phyloP scores from a whole-genome alignment of 345 rosid species.

The Combretum micranthum region DNA sequence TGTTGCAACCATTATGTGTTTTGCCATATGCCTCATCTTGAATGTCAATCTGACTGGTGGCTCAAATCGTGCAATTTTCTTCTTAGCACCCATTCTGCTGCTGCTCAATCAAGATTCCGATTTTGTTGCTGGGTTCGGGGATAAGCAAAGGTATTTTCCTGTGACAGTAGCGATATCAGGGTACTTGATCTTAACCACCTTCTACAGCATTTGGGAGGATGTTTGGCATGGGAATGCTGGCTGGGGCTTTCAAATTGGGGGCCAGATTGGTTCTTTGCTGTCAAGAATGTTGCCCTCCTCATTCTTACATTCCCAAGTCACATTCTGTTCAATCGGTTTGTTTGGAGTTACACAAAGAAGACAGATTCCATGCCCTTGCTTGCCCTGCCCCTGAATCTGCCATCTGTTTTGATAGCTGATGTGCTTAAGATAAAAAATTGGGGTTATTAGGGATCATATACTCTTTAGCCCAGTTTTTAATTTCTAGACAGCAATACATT shows the following conservation, averaged over 20 bases:
- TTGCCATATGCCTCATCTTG: slow-evolving; percentile 88
- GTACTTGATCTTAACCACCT: slow-evolving; percentile 61
- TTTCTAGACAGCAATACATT: slow-evolving; percentile 91
- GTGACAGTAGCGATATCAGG: slow-evolving; percentile 66
- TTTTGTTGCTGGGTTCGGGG: slow-evolving; percentile 93
- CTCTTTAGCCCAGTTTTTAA: slow-evolving; percentile 64
- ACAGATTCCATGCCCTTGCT: slow-evolving; percentile 59
- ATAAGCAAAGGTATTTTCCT: slow-evolving; percentile 98
- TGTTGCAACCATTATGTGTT: slow-evolving; percentile 90
- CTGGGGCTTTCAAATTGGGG: slow-evolving; percentile 89
- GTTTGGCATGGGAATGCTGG: slow-evolving; percentile 85
- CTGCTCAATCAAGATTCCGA: slow-evolving; percentile 99
- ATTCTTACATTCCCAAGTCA: slow-evolving; percentile 90
- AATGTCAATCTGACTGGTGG: slow-evolving; percentile 80
- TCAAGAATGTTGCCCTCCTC: slow-evolving; percentile 79
- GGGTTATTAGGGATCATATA: slow-evolving; percentile 82
- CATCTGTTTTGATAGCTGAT: slow-evolving; percentile 77
- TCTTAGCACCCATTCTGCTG: slow-evolving; percentile 88
- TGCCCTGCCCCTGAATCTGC: slow-evolving; percentile 83
- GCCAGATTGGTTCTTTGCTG: slow-evolving; percentile 90
- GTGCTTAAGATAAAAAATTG: slow-evolving; percentile 69
- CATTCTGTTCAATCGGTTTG: slow-evolving; percentile 77
- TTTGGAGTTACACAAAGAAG: slow-evolving; percentile 79
- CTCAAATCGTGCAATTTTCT: slow-evolving; percentile 90
- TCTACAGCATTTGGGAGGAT: slow-evolving; percentile 76